phyloP scores from a whole-genome alignment of 768 basidiomycete species.

The Mycena vulgaris region DNA sequence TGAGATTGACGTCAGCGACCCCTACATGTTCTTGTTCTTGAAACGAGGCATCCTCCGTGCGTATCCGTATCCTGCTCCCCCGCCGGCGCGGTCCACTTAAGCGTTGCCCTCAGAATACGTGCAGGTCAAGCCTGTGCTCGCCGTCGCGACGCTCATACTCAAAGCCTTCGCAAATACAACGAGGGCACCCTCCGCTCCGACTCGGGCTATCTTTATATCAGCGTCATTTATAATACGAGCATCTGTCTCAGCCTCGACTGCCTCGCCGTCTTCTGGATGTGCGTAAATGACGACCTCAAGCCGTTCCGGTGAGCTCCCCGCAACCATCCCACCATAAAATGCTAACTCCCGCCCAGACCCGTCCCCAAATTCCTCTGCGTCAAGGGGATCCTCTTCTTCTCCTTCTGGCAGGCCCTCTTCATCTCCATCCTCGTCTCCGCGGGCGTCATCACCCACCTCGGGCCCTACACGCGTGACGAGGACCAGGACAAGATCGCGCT shows the following conservation, averaged over 20 bases:
- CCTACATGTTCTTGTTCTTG: slow-evolving; percentile 92
- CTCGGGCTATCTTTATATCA: slow-evolving; percentile 94
- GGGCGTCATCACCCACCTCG: slow-evolving; percentile 81
- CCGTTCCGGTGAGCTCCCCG: slow-evolving; percentile 80
- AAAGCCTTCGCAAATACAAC: slow-evolving; percentile 89
- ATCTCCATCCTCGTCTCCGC: slow-evolving; percentile 93
- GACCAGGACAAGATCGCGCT: slow-evolving; percentile 79
- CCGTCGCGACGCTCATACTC: slow-evolving; percentile 85
- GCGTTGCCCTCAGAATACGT: slow-evolving; percentile 85
- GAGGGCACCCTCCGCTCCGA: slow-evolving; percentile 90
- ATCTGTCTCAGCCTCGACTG: slow-evolving; percentile 90
- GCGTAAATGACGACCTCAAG: slow-evolving; percentile 89
- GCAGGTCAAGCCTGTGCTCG: slow-evolving; percentile 94
- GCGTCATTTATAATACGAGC: slow-evolving; percentile 86
- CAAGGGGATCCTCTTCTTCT: slow-evolving; percentile 98
- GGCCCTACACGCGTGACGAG: slow-evolving; percentile 89
- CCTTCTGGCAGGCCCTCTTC: slow-evolving; percentile 95
- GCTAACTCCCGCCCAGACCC: slow-evolving; percentile 63
- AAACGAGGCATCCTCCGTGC: slow-evolving; percentile 96
- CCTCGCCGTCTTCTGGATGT: slow-evolving; percentile 97
- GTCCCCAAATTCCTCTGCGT: slow-evolving; percentile 99
- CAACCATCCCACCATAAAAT: not conserved
- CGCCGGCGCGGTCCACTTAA: not conserved
- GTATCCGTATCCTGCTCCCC: slow-evolving; percentile 42
- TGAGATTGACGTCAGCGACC: slow-evolving; percentile 95